Evolutionary conservation across 352 stramenopile genomes (phyloP), one percentile per base, ranked within the genome.

Genomic region (Peronosclerospora sorghi): DNA sequence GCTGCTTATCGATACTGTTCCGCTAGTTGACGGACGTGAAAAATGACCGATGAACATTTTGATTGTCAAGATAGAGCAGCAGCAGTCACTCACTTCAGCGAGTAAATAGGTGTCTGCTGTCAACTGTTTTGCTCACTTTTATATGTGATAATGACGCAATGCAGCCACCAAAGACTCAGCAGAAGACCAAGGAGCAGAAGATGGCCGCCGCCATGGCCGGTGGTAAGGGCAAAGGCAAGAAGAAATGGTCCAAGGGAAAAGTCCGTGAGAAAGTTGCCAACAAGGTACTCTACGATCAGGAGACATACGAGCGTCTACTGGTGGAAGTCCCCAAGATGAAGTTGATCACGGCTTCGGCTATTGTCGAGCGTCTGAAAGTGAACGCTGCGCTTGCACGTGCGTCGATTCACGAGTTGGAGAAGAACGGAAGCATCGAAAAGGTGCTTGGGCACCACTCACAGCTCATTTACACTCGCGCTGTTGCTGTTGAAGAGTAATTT

Each of bases 171-270:
- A 99, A 99, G 80, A 96, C 97, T 64, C 96, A 99, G 84, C 96
- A 99, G 74, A 99, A 99, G 89, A 98, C 95, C 56, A 99, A 99
- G 89, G 96, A 99, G 73, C 94, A 98, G 64, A 99, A 99, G 95
- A 98, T 98, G 90, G 95, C 95, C 62, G 96, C 96, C 66, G 96
- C 96, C 87, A 96, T 98, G 89, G 96, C 96, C 46, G 84, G 84
- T 86, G 95, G 95, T 70, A 83, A 83, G 62, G 95, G 94, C 77
- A 98, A 98, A 86, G 94, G 94, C 74, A 98, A 98, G 90, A 99
- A 99, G 81, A 99, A 99, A 86, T 99, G 96, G 96, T 98, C 94
- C 59, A 99, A 99, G 93, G 95, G 95, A 70, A 99, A 99, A 86
- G 83, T 96, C 62, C 92, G 95, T 65, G 96, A 99, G 69, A 98